Evolutionary conservation across 768 basidiomycete genomes (phyloP).

Genomic region (Boletus reticulatus): DNA sequence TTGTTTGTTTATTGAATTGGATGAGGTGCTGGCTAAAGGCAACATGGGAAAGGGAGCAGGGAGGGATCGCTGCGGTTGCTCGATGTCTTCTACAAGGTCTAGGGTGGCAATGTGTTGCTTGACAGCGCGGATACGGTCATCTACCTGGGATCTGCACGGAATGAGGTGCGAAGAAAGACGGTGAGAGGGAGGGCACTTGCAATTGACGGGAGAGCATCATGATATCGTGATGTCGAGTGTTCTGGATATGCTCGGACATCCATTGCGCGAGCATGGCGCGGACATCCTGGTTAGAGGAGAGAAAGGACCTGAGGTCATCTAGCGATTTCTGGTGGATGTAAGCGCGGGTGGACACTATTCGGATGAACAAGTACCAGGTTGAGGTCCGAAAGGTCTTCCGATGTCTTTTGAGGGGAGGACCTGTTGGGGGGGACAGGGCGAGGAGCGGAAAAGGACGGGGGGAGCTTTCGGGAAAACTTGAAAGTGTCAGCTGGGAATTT

Average conservation of each 20-base stretch:
- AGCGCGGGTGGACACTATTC: not conserved
- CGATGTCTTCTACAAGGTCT: constrained; percentile 1
- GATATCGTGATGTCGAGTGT: constrained; percentile 33
- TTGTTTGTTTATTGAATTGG: not conserved
- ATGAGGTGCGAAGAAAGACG: not conserved
- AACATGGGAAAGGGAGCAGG: constrained; percentile 1
- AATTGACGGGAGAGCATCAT: constrained; percentile 39
- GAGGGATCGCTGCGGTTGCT: not conserved
- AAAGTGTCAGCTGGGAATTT: constrained; percentile 14
- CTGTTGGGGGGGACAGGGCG: not conserved
- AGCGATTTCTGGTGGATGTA: constrained; percentile 22
- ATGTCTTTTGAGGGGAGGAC: constrained; percentile 9
- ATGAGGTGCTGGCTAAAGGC: not conserved
- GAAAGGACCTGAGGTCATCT: constrained; percentile 27
- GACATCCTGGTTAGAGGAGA: constrained; percentile 17
- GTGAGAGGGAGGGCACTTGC: constrained; percentile 26
- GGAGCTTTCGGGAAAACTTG: constrained; percentile 15
- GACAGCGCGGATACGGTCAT: constrained; percentile 39
- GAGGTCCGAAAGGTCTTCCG: constrained; percentile 17
- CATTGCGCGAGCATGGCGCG: constrained; percentile 20
- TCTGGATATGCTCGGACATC: constrained; percentile 27
- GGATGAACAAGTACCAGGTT: constrained; percentile 4
- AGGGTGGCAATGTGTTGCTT: constrained; percentile 31
- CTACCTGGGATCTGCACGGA: constrained; percentile 32
- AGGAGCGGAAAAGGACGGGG: not conserved